Evolutionary conservation across 75 land plant genomes (phyloP), one percentile per base, ranked within the genome.

Genomic region (Selaginella moellendorffii): DNA sequence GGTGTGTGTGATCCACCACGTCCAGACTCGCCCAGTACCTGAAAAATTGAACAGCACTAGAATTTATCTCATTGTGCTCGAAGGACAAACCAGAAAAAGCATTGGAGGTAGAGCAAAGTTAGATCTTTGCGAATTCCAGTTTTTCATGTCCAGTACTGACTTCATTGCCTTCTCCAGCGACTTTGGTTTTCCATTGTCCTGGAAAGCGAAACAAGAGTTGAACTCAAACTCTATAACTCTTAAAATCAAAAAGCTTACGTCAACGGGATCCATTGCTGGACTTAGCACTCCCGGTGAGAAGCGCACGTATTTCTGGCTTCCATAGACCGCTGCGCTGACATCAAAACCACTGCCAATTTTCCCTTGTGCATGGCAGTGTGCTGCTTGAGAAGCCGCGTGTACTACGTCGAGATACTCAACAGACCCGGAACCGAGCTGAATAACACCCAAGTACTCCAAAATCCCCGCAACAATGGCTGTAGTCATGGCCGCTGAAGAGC

Each of bases 261-360:
- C 46, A 36, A 36, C 10, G 14, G 46, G 46, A 36, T 36, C 46
- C 5, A 36, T 14, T 5, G 24, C 59, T 56, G 85, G 72, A 76
- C 82, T 78, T 27, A 93, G 74, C 46, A 93, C 77, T 30, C 67
- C 78, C 25, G 98, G 90, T 56, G 96, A 88, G 72, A 93, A 93
- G 36, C 98, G 67, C 46, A 93, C 77, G 76, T 88, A 93, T n/a
- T 80, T 84, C 66, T 93, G 98, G 71, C 96, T 93, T 5, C 98
- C 98, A 78, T 74, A 93, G 42, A 88, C 98, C 56, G 96, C 98
- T 74, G 96, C 76, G 76, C 98, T 88, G 52, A 93, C 90, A 82
- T 93, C 98, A 80, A 93, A 93, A 2, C 98, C 98, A 83, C 98
- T 93, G 30, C 98, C 98, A 65, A 88, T 76, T 62, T 93, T 93